Conservation (phyloP, 176 grass and related monocot species). For the Saccharum spontaneum region DNA sequence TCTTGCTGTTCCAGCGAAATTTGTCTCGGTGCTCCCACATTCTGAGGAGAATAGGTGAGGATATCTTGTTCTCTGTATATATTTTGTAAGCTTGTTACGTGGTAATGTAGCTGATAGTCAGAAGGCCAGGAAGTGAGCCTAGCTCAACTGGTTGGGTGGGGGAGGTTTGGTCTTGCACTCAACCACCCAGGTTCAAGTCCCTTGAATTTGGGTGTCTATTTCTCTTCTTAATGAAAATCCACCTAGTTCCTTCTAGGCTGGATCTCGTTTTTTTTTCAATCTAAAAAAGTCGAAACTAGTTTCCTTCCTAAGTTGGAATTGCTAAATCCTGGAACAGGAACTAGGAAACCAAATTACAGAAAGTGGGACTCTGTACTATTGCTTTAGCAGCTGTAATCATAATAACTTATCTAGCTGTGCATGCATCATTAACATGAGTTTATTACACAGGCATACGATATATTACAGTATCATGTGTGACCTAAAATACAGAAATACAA, state of each 20-base stretch:
- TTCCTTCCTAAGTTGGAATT: neutral
- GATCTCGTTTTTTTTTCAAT: neutral
- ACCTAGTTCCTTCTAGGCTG: neutral
- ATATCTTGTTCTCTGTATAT: neutral
- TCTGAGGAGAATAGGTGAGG: constrained; percentile 90
- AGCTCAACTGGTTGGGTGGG: neutral
- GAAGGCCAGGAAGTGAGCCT: neutral
- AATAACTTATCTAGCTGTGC: neutral
- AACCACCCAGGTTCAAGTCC: neutral
- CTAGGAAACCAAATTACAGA: neutral
- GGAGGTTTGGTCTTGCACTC: too few relatives aligned
- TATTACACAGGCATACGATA: neutral
- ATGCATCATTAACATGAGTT: neutral
- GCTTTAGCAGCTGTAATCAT: neutral
- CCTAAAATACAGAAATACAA: neutral
- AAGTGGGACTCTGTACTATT: neutral
- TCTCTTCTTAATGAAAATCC: neutral
- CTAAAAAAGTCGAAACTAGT: neutral
- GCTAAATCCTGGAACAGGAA: neutral
- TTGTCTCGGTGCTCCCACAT: constrained; percentile 70
- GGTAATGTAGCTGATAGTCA: neutral
- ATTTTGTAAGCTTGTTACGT: constrained; percentile 38
- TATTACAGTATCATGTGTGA: neutral
- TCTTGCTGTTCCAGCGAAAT: constrained; percentile 70
- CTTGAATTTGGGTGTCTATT: neutral